These are phyloP conservation scores for Claviceps pusilla DNA, from an alignment of 2,329 filamentous ascomycete genomes.

Conservation along the genomic window DNA sequence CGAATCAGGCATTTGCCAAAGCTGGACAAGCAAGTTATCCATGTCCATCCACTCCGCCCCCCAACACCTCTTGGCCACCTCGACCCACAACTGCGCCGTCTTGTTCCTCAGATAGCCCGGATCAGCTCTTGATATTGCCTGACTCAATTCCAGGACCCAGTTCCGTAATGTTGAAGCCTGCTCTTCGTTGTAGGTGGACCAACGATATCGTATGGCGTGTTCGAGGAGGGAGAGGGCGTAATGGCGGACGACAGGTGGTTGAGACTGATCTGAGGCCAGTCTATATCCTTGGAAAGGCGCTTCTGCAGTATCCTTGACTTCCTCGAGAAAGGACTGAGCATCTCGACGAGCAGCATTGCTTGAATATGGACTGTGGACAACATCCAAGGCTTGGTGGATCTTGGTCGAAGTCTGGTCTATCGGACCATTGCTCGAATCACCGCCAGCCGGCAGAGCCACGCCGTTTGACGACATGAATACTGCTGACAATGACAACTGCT, in stretches of 20 bases:
- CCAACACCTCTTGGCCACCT: constrained; percentile 87
- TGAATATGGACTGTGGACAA: constrained; percentile 72
- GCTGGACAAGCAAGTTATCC: constrained; percentile 65
- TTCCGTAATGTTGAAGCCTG: constrained; percentile 54
- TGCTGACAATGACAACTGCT: background rate
- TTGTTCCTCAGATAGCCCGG: constrained; percentile 82
- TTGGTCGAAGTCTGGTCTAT: constrained; percentile 38
- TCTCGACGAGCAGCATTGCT: constrained; percentile 67
- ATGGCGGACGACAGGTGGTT: constrained; percentile 73
- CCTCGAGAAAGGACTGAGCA: constrained; percentile 74
- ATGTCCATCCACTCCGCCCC: constrained; percentile 87
- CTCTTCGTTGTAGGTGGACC: constrained; percentile 54
- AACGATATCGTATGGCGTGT: constrained; percentile 74
- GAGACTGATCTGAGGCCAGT: constrained; percentile 59
- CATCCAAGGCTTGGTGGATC: constrained; percentile 72
- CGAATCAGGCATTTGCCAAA: constrained; percentile 61
- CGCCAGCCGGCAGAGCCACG: constrained; percentile 15
- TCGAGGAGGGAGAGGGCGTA: constrained; percentile 88
- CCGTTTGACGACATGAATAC: constrained; percentile 24
- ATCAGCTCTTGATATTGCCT: constrained; percentile 54
- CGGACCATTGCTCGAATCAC: constrained; percentile 21
- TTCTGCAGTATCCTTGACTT: constrained; percentile 62
- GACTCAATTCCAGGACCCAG: constrained; percentile 68
- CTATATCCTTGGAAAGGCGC: constrained; percentile 75
- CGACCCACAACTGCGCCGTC: constrained; percentile 84